Evolutionary conservation across 768 basidiomycete genomes (phyloP).

Genomic region (Lactarius hengduanensis): DNA sequence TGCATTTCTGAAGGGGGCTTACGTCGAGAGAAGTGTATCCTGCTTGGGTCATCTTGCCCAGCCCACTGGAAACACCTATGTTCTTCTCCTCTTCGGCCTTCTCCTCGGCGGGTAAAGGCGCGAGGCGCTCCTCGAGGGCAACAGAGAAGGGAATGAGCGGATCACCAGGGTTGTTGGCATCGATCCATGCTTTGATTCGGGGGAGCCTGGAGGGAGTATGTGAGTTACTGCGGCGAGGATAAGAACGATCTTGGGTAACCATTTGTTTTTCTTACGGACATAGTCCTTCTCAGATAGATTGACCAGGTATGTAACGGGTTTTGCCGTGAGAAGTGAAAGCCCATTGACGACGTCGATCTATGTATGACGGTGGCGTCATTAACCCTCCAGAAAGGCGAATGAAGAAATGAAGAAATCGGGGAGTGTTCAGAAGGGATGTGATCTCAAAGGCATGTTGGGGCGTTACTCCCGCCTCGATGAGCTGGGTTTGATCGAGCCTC

Average conservation of each 20-base stretch:
- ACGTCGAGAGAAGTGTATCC: constrained; percentile 88
- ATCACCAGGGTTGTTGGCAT: constrained; percentile 94
- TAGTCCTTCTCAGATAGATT: constrained; percentile 96
- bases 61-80: constrained; percentile 67
- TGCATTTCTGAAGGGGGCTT: constrained; percentile 31
- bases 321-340: constrained; percentile 90
- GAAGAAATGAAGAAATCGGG: neutral
- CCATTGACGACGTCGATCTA: constrained; percentile 90
- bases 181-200: constrained; percentile 98
- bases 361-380: neutral
- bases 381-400: neutral
- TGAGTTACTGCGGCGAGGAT: neutral
- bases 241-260: constrained; percentile 45
- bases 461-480: constrained; percentile 95
- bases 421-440: constrained; percentile 29
- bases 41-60: constrained; percentile 93
- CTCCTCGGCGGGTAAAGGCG: constrained; percentile 59
- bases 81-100: constrained; percentile 68
- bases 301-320: constrained; percentile 96
- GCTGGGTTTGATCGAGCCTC: constrained; percentile 86
- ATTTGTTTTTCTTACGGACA: constrained; percentile 98
- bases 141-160: constrained; percentile 97
- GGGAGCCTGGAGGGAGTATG: constrained; percentile 57
- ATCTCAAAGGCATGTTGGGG: constrained; percentile 74
- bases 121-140: constrained; percentile 88